These are phyloP conservation scores for Paecilomyces variotii DNA, from an alignment of 2,329 filamentous ascomycete genomes.

Conservation along the genomic window DNA sequence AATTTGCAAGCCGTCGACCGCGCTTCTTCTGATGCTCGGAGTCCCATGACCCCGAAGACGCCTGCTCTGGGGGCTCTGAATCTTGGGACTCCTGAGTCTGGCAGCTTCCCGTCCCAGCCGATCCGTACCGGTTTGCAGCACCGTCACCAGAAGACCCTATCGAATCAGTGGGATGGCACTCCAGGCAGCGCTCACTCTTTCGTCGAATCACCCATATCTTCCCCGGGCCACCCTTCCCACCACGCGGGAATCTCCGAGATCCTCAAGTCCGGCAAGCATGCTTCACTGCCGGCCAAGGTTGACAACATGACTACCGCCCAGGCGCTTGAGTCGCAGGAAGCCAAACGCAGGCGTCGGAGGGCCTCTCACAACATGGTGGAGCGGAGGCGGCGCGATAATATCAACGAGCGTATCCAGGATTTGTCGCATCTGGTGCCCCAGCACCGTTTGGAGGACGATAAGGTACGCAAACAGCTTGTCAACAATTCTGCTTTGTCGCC, in stretches of 20 bases:
- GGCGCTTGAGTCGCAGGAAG: constrained; percentile 73
- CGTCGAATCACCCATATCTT: constrained; percentile 81
- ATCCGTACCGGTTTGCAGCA: constrained; percentile 58
- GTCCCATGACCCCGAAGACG: constrained; percentile 82
- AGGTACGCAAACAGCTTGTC: constrained; percentile 87
- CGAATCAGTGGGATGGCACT: constrained; percentile 85
- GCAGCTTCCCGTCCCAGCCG: constrained; percentile 66
- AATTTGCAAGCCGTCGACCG: constrained; percentile 59
- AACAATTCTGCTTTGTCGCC: constrained; percentile 87
- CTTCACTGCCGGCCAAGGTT: constrained; percentile 85
- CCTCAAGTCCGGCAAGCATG: constrained; percentile 71
- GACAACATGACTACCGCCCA: constrained; percentile 43
- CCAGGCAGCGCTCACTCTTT: constrained; percentile 78
- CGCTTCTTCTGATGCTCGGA: constrained; percentile 66
- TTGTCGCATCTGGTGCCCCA: constrained; percentile 85
- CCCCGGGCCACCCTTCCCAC: constrained; percentile 50
- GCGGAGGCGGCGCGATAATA: constrained; percentile 89
- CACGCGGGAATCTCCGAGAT: constrained; percentile 80
- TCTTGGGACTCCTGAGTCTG: constrained; percentile 62
- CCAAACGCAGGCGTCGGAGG: constrained; percentile 80
- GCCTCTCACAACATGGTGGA: constrained; percentile 97
- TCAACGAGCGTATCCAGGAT: constrained; percentile 97
- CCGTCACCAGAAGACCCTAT: constrained; percentile 71
- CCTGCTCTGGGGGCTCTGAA: constrained; percentile 65
- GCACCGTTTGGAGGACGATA: constrained; percentile 92